Base-by-base conservation (phyloP, 129 eudicot genomes). In the Pseudognaphalium luteoalbum region DNA sequence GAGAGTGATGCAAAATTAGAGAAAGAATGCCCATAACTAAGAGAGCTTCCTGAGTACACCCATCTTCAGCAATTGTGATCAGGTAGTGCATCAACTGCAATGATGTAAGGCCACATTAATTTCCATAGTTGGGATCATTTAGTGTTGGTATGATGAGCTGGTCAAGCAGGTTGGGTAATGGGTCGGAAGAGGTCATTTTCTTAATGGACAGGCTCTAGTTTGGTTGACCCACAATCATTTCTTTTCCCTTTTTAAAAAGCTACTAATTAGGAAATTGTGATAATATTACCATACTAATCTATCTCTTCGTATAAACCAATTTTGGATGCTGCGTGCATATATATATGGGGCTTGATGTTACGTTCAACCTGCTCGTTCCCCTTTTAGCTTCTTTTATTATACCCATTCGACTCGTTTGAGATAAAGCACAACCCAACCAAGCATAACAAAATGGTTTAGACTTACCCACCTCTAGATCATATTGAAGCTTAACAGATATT, bases 1-100 rank as follows among this genome's bases (percentile, higher is more conserved):
- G 83, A 11, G 99, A 95, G 80, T 87, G 96, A 78, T 89, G 84
- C 89, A 95, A 86, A 69, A 91, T 83, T 74, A 95, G 57, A 22
- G 88, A 89, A 71, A 91, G 87, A 83, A 87, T 87, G 58, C 88
- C 90, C 66, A 85, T 59, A 51, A 81, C 80, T 50, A 85, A 51
- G 42, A 87, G 87, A 85, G 84, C 89, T 81, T 86, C 96, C 52
- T 79, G 84, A 74, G 85, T 83, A 89, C 90, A 83, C 67, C 87
- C 90, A 20, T 84, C 85, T 59, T 76, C 80, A 74, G 83, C 66
- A 47, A 76, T 83, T 57, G 82, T 59, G 16, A 76, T 73, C 82
- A 91, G 84, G 82, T 81, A 84, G 57, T 89, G 92, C 77, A 89
- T 77, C 85, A 91, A 85, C 99, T 93, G 72, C 76, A 69, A 76